A percentile compares a stretch with the other conserved stretches of the same genome.
Evolutionary conservation across 768 basidiomycete species (phyloP).

Genomic region (Rhodosporidiobolus odoratus): DNA sequence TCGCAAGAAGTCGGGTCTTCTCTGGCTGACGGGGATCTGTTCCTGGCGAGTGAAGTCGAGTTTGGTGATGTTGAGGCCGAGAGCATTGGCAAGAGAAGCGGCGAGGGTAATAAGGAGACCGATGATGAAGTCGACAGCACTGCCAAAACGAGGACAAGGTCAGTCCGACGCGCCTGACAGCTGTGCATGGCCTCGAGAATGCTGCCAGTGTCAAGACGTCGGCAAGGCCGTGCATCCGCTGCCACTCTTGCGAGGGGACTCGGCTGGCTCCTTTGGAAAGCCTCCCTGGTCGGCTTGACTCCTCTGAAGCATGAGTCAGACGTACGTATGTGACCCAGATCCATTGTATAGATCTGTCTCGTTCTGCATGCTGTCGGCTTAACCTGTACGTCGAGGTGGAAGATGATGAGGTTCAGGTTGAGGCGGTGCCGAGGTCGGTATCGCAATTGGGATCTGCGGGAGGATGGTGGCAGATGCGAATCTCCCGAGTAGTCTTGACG

Average conservation of each 20-base stretch:
- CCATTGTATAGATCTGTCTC: slow-evolving; percentile 23
- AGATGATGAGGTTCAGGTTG: background rate
- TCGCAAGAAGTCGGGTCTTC: slow-evolving; percentile 71
- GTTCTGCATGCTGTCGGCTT: slow-evolving; percentile 16
- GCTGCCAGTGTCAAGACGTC: too few species aligned
- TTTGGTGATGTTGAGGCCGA: slow-evolving; percentile 88
- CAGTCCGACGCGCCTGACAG: too few species aligned
- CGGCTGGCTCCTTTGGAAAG: too few species aligned
- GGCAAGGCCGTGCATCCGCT: too few species aligned
- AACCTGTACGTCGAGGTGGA: background rate
- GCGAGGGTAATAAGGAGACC: slow-evolving; percentile 70
- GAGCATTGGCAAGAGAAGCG: slow-evolving; percentile 43
- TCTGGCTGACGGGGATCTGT: slow-evolving; percentile 66
- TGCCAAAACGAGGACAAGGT: too few species aligned
- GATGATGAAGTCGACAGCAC: slow-evolving; percentile 40
- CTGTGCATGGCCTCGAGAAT: too few species aligned
- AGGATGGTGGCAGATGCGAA: too few species aligned
- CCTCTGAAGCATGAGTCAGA: too few species aligned
- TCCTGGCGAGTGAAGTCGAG: slow-evolving; percentile 80
- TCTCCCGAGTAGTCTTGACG: too few species aligned
- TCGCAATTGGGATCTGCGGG: too few species aligned
- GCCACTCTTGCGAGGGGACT: too few species aligned
- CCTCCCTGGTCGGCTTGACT: too few species aligned
- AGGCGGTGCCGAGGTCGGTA: background rate
- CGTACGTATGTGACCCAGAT: slow-evolving; percentile 5